Evolutionary conservation across 805 yeast species (phyloP), one percentile per base, ranked within the genome.

Genomic region (Nakazawaea wyomingensis): DNA sequence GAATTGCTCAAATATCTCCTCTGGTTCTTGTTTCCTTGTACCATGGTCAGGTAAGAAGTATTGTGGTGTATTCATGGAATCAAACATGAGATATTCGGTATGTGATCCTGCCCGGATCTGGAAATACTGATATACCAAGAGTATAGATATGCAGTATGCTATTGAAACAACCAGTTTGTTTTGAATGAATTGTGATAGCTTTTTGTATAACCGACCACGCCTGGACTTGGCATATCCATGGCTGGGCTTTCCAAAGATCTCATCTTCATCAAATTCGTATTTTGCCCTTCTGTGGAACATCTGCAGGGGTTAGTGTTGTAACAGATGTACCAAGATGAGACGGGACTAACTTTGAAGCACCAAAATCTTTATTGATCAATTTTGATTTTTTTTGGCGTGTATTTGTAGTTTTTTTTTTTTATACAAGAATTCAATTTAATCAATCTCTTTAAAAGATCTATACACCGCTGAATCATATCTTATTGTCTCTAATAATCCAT

Each of bases 401-500:
- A 24, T 8, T 24, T 24, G 27, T 9, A 24, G 11, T 20, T 19
- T 34, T 34, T 34, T 19, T 10, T 18, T 34, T 18, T 33, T 19
- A 7, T 24, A 7, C 6, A 24, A 2, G 8, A 9, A n/a, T n/a
- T n/a, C n/a, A n/a, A n/a, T n/a, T n/a, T n/a, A n/a, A n/a, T n/a
- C n/a, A n/a, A n/a, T n/a, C n/a, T n/a, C n/a, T n/a, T n/a, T n/a
- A n/a, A n/a, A n/a, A n/a, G n/a, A n/a, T 20, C 14, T 5, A 16
- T 31, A 11, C 18, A 3, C 27, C 49, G n/a, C n/a, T n/a, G n/a
- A n/a, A n/a, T n/a, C n/a, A n/a, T n/a, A n/a, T n/a, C n/a, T n/a
- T n/a, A n/a, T n/a, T n/a, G n/a, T n/a, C n/a, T n/a, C n/a, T n/a
- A 60, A 2, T 41, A 34, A 34, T 66, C 76, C 76, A 75, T 67